These are phyloP conservation scores for Biscogniauxia sp. DNA, from an alignment of 2,329 filamentous ascomycete genomes.

Conservation along the genomic window DNA sequence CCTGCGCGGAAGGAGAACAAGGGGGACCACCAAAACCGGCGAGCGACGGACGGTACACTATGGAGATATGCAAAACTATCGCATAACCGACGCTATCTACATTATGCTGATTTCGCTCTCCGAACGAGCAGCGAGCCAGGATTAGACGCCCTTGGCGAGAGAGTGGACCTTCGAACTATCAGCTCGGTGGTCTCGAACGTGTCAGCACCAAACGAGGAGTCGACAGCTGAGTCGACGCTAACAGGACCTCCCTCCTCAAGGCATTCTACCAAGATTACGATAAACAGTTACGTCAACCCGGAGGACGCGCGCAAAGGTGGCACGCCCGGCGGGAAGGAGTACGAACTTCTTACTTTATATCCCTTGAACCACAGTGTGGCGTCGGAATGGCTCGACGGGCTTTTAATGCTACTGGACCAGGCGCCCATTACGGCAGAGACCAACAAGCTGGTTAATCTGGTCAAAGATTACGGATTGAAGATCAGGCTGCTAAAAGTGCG, in stretches of 20 bases:
- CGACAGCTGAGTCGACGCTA: slow-evolving; percentile 39
- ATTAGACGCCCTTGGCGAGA: slow-evolving; percentile 72
- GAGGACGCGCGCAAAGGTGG: slow-evolving; percentile 36
- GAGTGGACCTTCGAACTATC: slow-evolving; percentile 82
- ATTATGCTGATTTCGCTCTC: slow-evolving; percentile 80
- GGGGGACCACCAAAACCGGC: slow-evolving; percentile 39
- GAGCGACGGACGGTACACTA: slow-evolving; percentile 48
- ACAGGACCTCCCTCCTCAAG: slow-evolving; percentile 32
- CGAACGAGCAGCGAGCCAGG: slow-evolving; percentile 64
- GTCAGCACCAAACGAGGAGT: slow-evolving; percentile 58
- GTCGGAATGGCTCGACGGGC: slow-evolving; percentile 93
- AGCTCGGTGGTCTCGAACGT: slow-evolving; percentile 95
- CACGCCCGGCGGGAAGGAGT: slow-evolving; percentile 53
- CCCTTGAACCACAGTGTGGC: slow-evolving; percentile 78
- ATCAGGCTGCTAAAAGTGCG: slow-evolving; percentile 89
- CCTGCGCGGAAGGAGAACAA: slow-evolving; percentile 45
- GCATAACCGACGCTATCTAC: slow-evolving; percentile 84
- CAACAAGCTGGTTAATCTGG: slow-evolving; percentile 80
- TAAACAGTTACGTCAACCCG: slow-evolving; percentile 67
- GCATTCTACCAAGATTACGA: slow-evolving; percentile 81
- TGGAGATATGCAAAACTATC: slow-evolving; percentile 88
- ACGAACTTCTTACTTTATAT: slow-evolving; percentile 76
- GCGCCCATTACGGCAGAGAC: slow-evolving; percentile 96
- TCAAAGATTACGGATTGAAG: slow-evolving; percentile 88
- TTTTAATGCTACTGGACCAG: slow-evolving; percentile 93